Conservation (phyloP, 257 asterid species). For the Penstemon newberryi region DNA sequence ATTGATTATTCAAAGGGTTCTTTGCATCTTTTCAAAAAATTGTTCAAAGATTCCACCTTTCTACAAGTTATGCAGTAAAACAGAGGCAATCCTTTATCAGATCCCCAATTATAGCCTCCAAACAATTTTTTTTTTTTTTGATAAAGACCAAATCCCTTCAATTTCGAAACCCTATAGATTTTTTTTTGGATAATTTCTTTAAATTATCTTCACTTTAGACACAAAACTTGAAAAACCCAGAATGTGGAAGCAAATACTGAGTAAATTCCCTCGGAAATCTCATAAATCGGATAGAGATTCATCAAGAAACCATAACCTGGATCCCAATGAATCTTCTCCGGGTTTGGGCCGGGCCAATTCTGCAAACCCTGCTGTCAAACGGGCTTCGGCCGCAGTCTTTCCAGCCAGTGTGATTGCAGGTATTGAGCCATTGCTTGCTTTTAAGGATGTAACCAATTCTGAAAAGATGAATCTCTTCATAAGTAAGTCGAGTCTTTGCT, state of each 20-base stretch:
- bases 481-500: constrained; percentile 84
- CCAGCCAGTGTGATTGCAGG: constrained; percentile 69
- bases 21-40: not conserved
- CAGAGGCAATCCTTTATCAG: constrained; percentile 23
- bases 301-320: constrained; percentile 39
- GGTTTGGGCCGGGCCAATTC: constrained; percentile 35
- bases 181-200: not conserved
- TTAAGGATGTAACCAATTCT: constrained; percentile 67
- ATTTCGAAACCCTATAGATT: constrained; percentile 25
- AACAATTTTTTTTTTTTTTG: not conserved
- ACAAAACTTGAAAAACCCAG: constrained; percentile 16
- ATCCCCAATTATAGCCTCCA: constrained; percentile 30
- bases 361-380: constrained; percentile 36
- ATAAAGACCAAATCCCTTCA: too few species aligned
- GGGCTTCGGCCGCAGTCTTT: constrained; percentile 62
- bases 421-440: constrained; percentile 81
- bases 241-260: constrained; percentile 70
- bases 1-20: constrained; percentile 23
- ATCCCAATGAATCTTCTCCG: constrained; percentile 17
- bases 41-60: constrained; percentile 27
- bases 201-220: constrained; percentile 12
- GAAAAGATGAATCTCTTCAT: constrained; percentile 79
- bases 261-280: constrained; percentile 61
- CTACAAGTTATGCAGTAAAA: constrained; percentile 23
- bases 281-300: constrained; percentile 47